Conservation (phyloP, 225 moss, liverwort and hornwort genomes). For the Asterella californica region DNA sequence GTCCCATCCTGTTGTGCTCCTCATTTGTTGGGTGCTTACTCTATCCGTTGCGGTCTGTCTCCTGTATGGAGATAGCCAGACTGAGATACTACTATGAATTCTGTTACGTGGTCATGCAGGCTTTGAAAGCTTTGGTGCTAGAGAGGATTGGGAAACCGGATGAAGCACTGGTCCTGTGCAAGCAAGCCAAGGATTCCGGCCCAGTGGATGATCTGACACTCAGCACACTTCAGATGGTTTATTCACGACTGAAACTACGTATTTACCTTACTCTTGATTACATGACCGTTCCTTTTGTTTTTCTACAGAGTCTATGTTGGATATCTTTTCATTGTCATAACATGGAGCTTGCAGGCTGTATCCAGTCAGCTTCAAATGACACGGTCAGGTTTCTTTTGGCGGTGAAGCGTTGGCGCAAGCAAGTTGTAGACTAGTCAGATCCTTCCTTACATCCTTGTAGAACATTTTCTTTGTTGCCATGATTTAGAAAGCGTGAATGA, state of each 20-base stretch:
- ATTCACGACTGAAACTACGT: conserved; percentile 75
- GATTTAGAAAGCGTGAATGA: background rate
- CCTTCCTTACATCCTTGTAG: background rate
- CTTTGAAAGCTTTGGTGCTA: conserved; percentile 78
- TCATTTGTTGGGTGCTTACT: background rate
- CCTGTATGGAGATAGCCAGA: background rate
- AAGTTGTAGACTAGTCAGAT: background rate
- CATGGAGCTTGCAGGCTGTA: background rate
- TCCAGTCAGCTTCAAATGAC: background rate
- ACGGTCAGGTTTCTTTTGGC: background rate
- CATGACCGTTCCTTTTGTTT: background rate
- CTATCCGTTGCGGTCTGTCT: background rate
- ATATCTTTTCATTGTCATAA: background rate
- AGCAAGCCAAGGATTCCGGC: conserved; percentile 71
- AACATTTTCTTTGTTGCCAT: background rate
- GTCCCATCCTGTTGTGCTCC: background rate
- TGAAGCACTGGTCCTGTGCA: conserved; percentile 67
- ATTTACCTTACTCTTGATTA: conserved; percentile 2
- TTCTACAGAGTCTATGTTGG: background rate
- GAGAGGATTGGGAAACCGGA: conserved; percentile 85
- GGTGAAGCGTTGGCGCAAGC: background rate
- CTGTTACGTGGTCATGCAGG: conserved; percentile 39
- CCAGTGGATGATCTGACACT: conserved; percentile 82
- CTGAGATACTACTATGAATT: background rate
- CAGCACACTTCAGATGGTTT: conserved; percentile 87